Conservation (phyloP, 768 basidiomycete genomes). For the Russula brevipes region DNA sequence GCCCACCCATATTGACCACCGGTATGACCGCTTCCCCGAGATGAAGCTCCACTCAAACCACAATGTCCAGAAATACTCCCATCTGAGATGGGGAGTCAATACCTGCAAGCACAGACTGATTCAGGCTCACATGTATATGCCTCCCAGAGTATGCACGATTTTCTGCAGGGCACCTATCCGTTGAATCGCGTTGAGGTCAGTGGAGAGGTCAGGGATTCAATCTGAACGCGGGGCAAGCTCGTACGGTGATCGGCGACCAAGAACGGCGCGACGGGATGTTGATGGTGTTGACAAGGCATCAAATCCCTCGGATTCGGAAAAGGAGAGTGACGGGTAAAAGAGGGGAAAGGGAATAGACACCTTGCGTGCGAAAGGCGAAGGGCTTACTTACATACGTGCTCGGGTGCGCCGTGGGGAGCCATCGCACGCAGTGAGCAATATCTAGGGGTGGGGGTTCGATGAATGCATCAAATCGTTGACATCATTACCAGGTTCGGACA, state of each 20-base stretch:
- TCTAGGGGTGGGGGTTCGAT: background rate
- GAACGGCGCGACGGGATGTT: background rate
- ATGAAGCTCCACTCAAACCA: conserved; percentile 22
- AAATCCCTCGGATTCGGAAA: background rate
- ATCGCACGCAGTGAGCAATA: background rate
- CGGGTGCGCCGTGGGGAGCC: background rate
- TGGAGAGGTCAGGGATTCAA: no score
- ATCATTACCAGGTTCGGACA: background rate
- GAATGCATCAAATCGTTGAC: background rate
- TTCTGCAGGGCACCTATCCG: background rate
- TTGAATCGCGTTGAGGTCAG: background rate
- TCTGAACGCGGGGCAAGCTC: background rate
- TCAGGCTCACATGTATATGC: conserved; percentile 7
- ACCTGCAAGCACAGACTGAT: background rate
- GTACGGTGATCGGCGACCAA: background rate
- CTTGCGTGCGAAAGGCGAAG: background rate
- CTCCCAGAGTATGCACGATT: background rate
- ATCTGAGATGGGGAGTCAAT: background rate
- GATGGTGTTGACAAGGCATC: background rate
- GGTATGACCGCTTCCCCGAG: conserved; percentile 4
- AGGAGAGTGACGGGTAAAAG: background rate
- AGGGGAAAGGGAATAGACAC: background rate
- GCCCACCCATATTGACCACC: conserved; percentile 22
- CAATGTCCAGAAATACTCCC: conserved; percentile 18
- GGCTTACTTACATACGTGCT: background rate